Evolutionary conservation across 2,329 filamentous ascomycete genomes (phyloP), one percentile per base, ranked within the genome.

Genomic region (Albifimbria verrucaria): DNA sequence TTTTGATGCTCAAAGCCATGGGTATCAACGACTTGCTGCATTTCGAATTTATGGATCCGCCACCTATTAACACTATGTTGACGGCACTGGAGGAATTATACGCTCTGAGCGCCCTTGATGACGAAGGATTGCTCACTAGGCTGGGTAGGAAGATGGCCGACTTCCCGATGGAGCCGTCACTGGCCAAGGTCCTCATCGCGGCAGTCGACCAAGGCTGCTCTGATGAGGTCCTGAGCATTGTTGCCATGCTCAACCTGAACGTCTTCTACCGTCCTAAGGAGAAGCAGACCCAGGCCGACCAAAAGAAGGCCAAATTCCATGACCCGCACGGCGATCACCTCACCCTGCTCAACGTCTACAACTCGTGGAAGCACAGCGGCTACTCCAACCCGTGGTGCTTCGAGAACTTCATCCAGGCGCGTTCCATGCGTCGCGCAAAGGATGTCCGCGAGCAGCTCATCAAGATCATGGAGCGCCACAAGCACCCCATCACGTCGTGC

Each of bases 31-130:
- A 99, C 66, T 78, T 99, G 2, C 80, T 99, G 12, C 92, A 96
- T 66, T 99, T 99, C 65, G 93, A 97, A 72, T 99, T 99, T 64
- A 97, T 99, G 93, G 94, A 99, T 64, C 92, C 94, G 0, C 94
- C 94, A 0, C 94, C 94, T 0, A 94, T 94, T 25, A 97, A 97
- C 65, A 97, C 94, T 12, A 97, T 97, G 91, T 81, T 99, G 58
- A 96, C 92, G 48, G 94, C 94, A 0, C 77, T 99, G 3, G 95
- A 99, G 72, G 94, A 97, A 67, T 79, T 99, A 0, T 99, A 99
- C 65, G 91, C 92, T 1, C 77, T 99, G 11, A 91, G 88, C 3
- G 93, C 93, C 0, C 79, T 99, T 0, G 94, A 99, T 59, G 93
- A 99, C 63, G 94, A 99, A 79, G 94, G 94, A 15, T 80, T 99